These are phyloP conservation scores for Sphagnurus paluster DNA, from an alignment of 1,284 basidiomycete species.

Conservation along the genomic window DNA sequence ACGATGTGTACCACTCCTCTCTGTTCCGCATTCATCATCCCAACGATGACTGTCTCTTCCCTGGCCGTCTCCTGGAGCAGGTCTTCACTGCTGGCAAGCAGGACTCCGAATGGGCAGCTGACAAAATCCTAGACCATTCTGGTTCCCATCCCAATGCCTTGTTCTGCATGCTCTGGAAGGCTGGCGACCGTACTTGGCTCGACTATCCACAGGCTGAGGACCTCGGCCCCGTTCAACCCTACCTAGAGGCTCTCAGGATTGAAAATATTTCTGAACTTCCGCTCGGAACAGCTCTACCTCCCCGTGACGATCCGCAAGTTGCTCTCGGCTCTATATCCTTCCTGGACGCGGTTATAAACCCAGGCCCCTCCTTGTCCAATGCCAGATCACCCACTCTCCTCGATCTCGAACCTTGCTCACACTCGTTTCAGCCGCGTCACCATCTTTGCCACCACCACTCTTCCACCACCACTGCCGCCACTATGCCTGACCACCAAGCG, in stretches of 20 bases:
- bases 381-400: neutral
- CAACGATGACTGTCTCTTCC: slow-evolving; percentile 4
- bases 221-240: neutral
- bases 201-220: neutral
- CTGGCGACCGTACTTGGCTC: neutral
- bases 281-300: neutral
- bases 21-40: slow-evolving; percentile 1
- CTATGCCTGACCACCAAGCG: no score
- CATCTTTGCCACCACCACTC: no score
- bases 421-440: no score
- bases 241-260: neutral
- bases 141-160: neutral
- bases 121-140: neutral
- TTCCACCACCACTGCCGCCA: no score
- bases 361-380: neutral
- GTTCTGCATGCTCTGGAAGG: slow-evolving; percentile 2
- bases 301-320: neutral
- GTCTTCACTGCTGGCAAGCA: neutral
- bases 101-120: slow-evolving; percentile 1
- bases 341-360: neutral
- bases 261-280: neutral
- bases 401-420: neutral
- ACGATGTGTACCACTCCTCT: neutral
- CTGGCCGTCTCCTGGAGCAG: neutral
- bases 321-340: neutral